phyloP scores from a whole-genome alignment of 2,329 filamentous ascomycete genomes.

The Anthostomella pinea region DNA sequence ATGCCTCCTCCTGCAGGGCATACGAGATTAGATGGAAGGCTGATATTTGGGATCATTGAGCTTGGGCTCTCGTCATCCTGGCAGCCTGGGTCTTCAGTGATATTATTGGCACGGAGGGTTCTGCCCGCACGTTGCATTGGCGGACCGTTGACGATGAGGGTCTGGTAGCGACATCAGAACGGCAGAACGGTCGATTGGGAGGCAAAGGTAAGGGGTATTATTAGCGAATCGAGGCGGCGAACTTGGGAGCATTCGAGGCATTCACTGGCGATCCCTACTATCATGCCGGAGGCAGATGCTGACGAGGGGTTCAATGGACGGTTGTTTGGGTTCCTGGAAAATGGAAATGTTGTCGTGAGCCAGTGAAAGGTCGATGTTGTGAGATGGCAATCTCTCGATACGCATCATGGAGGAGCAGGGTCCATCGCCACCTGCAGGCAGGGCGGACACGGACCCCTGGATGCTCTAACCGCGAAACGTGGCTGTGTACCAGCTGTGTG shows the following conservation, averaged over 20 bases:
- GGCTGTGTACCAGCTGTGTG: too few species aligned
- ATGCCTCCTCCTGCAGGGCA: conserved; percentile 7
- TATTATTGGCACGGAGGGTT: conserved; percentile 19
- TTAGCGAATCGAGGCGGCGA: background rate
- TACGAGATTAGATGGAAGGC: conserved; percentile 9
- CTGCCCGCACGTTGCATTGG: conserved; percentile 15
- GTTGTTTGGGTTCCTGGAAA: too few species aligned
- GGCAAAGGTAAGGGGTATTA: background rate
- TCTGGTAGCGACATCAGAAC: conserved; percentile 11
- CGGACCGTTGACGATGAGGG: conserved; percentile 4
- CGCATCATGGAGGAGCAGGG: background rate
- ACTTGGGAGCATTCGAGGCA: too few species aligned
- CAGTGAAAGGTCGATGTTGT: background rate
- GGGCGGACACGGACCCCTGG: background rate
- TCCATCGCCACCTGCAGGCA: background rate
- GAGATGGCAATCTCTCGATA: conserved; percentile 3
- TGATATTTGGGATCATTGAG: background rate
- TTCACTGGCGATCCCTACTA: too few species aligned
- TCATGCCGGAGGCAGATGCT: too few species aligned
- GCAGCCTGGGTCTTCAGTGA: conserved; percentile 1
- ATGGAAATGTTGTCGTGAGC: background rate
- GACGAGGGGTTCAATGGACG: too few species aligned
- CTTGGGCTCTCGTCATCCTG: conserved; percentile 4
- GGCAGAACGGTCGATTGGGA: background rate
- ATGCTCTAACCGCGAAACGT: too few species aligned